A percentile compares a stretch with the other conserved stretches of the same genome.
Conservation (phyloP, 805 yeast species). For the Saturnispora mendoncae region DNA sequence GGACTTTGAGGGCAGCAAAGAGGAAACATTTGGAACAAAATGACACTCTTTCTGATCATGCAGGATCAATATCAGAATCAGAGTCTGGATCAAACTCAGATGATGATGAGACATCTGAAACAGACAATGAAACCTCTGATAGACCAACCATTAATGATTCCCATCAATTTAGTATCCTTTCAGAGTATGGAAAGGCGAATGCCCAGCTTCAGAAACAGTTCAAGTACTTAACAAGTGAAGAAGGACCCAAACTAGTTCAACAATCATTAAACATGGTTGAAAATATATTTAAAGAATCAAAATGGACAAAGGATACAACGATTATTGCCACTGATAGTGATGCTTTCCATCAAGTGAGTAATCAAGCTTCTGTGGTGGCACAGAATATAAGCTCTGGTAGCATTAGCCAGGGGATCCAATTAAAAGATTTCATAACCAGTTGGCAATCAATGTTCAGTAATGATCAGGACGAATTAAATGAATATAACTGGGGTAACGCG, state of each 20-base stretch:
- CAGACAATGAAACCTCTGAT: constrained; percentile 2
- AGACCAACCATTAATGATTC: constrained; percentile 19
- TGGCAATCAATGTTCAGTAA: constrained; percentile 29
- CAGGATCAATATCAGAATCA: too few relatives aligned
- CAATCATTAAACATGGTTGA: constrained; percentile 39
- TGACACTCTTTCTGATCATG: too few relatives aligned
- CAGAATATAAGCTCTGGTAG: constrained; percentile 52
- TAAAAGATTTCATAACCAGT: constrained; percentile 38
- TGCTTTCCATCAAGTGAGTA: constrained; percentile 50
- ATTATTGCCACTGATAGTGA: constrained; percentile 57
- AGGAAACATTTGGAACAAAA: too few relatives aligned
- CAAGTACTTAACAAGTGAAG: constrained; percentile 47
- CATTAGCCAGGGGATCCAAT: constrained; percentile 40
- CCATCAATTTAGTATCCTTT: constrained; percentile 21
- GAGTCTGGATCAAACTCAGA: constrained; percentile 3
- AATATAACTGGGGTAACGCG: constrained; percentile 49
- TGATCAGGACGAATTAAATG: constrained; percentile 17
- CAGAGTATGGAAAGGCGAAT: constrained; percentile 21
- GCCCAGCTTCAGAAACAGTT: constrained; percentile 28
- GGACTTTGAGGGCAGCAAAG: background rate
- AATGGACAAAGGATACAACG: constrained; percentile 29
- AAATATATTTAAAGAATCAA: constrained; percentile 35
- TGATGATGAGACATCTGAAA: constrained; percentile 1
- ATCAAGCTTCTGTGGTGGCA: constrained; percentile 56
- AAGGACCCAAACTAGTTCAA: constrained; percentile 43